These are phyloP conservation scores for Alternaria hordeiaustralica DNA, from an alignment of 2,329 filamentous ascomycete genomes.

Conservation along the genomic window DNA sequence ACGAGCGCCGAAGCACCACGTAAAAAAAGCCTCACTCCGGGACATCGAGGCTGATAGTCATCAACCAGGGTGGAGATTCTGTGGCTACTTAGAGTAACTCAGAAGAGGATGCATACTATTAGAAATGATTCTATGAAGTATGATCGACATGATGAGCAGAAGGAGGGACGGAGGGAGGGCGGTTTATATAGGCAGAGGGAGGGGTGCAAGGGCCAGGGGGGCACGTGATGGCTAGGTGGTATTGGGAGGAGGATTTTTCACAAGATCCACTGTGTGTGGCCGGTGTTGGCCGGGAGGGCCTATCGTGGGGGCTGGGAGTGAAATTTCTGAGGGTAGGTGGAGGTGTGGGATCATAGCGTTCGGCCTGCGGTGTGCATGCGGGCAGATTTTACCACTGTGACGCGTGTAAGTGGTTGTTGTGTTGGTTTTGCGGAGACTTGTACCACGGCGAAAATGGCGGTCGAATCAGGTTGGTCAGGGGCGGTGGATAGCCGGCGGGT, in stretches of 20 bases:
- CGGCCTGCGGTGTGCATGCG: background rate
- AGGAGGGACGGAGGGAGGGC: background rate
- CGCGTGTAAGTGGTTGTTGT: background rate
- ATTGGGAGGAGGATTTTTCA: background rate
- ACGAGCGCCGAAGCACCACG: slow-evolving; percentile 77
- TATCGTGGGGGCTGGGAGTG: background rate
- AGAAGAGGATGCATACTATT: slow-evolving; percentile 93
- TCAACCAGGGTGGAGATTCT: slow-evolving; percentile 90
- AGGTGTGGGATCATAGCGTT: background rate
- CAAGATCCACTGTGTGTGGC: background rate
- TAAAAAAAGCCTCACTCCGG: slow-evolving; percentile 80
- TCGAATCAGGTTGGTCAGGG: background rate
- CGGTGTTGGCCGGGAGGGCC: background rate
- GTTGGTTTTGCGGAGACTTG: background rate
- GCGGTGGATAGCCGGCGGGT: background rate
- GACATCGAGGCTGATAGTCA: slow-evolving; percentile 83
- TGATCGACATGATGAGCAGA: background rate
- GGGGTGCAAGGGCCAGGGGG: background rate
- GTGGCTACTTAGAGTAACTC: slow-evolving; percentile 91
- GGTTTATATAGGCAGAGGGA: background rate
- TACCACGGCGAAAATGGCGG: background rate
- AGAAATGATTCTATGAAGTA: slow-evolving; percentile 67
- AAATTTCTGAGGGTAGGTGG: background rate
- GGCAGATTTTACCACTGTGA: background rate
- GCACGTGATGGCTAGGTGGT: slow-evolving; percentile 17